These are phyloP conservation scores for Amanita fuliginea DNA, from an alignment of 768 basidiomycete species.

Conservation along the genomic window DNA sequence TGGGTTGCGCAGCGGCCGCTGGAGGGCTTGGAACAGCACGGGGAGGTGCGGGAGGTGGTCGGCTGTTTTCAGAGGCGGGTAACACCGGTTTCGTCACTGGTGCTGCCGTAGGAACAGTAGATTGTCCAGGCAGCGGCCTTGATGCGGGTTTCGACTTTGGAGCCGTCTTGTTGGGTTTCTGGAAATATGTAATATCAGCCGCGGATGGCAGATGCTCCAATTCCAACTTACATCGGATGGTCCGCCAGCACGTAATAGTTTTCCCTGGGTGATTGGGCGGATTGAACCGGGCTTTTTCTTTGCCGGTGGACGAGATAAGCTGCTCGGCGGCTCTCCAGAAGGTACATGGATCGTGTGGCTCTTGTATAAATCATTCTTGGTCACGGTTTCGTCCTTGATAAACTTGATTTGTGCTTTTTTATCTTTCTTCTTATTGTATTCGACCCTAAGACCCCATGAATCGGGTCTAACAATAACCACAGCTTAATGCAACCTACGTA, in stretches of 20 bases:
- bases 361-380: constrained; percentile 80
- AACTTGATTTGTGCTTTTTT: constrained; percentile 84
- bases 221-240: constrained; percentile 39
- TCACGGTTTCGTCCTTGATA: constrained; percentile 78
- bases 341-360: constrained; percentile 83
- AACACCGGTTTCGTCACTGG: constrained; percentile 19
- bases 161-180: constrained; percentile 39
- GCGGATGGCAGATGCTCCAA: background rate
- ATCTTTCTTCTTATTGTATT: constrained; percentile 95
- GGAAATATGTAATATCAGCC: constrained; percentile 5
- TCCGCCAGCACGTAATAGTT: constrained; percentile 67
- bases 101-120: constrained; percentile 27
- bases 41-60: constrained; percentile 15
- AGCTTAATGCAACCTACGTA: constrained; percentile 26
- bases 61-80: constrained; percentile 20
- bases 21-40: constrained; percentile 26
- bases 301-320: constrained; percentile 74
- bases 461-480: background rate
- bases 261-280: constrained; percentile 77
- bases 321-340: constrained; percentile 77
- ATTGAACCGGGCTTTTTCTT: constrained; percentile 82
- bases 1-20: constrained; percentile 45
- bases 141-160: constrained; percentile 49
- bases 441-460: constrained; percentile 37
- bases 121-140: constrained; percentile 52